These are phyloP conservation scores for Fraxinus albicans DNA, from an alignment of 305 asterid genomes.

Conservation along the genomic window DNA sequence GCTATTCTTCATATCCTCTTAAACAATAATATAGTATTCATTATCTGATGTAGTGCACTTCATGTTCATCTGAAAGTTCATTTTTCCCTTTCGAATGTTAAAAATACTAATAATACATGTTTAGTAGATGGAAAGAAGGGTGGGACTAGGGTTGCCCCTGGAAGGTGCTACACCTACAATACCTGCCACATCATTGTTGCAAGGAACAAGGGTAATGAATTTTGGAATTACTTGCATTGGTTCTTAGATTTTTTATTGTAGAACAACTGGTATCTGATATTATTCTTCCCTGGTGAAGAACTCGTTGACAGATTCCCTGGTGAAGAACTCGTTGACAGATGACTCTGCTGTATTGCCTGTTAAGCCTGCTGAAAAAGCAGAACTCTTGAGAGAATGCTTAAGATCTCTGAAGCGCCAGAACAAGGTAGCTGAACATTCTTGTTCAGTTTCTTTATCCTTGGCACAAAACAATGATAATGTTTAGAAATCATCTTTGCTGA, in stretches of 20 bases:
- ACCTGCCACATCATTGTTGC: constrained; percentile 24
- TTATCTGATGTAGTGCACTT: neutral
- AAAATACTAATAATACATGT: neutral
- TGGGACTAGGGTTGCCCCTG: constrained; percentile 34
- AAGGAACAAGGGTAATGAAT: constrained; percentile 35
- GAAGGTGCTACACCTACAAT: constrained; percentile 30
- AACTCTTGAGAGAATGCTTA: constrained; percentile 61
- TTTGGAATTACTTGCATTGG: constrained; percentile 11
- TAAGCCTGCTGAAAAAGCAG: constrained; percentile 30
- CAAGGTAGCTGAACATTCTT: constrained; percentile 43
- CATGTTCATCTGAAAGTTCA: neutral
- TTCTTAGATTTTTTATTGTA: neutral
- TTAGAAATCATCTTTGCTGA: neutral
- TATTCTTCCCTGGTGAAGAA: constrained; percentile 31
- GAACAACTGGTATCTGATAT: constrained; percentile 6
- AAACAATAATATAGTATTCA: neutral
- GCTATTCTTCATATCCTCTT: neutral
- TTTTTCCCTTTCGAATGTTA: neutral
- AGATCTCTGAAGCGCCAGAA: constrained; percentile 59
- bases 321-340: constrained; percentile 32
- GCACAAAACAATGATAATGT: neutral
- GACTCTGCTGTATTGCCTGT: constrained; percentile 33
- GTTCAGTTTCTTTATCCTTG: neutral
- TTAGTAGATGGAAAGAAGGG: constrained; percentile 54
- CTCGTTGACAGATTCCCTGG: constrained; percentile 10